Base-by-base conservation (phyloP, 1,284 basidiomycete species). In the Moesziomyces sp. region DNA sequence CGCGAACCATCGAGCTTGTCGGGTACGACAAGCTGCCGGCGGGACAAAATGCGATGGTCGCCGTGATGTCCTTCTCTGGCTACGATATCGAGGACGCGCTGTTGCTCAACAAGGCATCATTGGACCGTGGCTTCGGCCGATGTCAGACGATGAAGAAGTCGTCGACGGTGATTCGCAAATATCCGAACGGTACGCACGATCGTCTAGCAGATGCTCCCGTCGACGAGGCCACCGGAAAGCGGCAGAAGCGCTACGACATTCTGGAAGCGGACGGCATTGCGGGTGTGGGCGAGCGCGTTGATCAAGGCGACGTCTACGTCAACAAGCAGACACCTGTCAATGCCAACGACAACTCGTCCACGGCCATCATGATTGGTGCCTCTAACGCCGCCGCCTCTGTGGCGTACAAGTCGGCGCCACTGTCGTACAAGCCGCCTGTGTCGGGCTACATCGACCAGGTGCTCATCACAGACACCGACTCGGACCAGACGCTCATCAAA, bases 41-140 rank as follows among this genome's bases (percentile, higher is more conserved):
- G 4, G 97, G 97, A 6, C 95, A 99, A 85, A 99, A 99, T 83
- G 97, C 96, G 5, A 99, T 92, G 0, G 93, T 99, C 44, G 97
- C 96, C 3, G 94, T 99, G 74, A 99, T 99, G 97, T 94, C 93
- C 82, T 99, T 92, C 86, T 97, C 94, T 3, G 97, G 97, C 28
- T 99, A 99, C 85, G 97, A 99, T 88, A 99, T 99, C 71, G 97
- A 99, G 86, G 97, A 99, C 86, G 97, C 97, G 1, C 87, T 99
- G 59, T 97, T 99, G 80, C 87, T 97, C 62, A 99, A 99, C 86
- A 94, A 92, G 58, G 80, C 78, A 5, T 83, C 83, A 81, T 87
- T 98, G 58, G 97, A 99, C 86, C 91, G 97, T 63, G 97, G 97
- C 3, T 99, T 98, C 80, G 97, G 96, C 42, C 88, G 97, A 57